These are phyloP conservation scores for Chlamydomonas sp. DNA, from an alignment of 139 green algal species.

Conservation along the genomic window DNA sequence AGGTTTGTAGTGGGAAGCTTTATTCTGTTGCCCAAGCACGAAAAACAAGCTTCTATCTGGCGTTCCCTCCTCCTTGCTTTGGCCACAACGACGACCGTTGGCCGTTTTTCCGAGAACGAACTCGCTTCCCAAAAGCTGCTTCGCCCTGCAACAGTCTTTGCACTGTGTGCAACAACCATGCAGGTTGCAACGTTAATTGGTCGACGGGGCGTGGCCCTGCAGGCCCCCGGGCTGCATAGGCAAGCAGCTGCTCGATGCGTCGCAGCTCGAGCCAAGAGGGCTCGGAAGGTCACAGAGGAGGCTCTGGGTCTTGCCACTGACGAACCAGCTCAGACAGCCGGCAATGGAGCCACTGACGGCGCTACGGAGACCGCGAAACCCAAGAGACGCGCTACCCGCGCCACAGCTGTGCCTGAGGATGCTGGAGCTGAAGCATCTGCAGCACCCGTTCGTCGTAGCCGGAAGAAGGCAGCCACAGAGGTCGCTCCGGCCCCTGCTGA, in stretches of 20 bases:
- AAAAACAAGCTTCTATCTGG: no score
- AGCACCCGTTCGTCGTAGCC: neutral
- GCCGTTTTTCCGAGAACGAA: no score
- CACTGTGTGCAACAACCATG: no score
- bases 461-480: neutral
- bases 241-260: neutral
- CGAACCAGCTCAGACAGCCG: neutral
- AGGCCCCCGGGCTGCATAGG: neutral
- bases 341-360: no score
- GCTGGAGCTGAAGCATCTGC: neutral
- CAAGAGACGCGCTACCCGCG: neutral
- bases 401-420: neutral
- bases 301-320: neutral
- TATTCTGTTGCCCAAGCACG: no score
- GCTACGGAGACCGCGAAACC: neutral
- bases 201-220: neutral
- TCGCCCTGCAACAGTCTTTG: no score
- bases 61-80: no score
- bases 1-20: no score
- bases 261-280: neutral
- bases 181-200: no score
- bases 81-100: no score
- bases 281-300: conserved; percentile 8
- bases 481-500: no score
- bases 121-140: no score